These are phyloP conservation scores for Cordyceps cicadae DNA, from an alignment of 2,329 filamentous ascomycete genomes.

Conservation along the genomic window DNA sequence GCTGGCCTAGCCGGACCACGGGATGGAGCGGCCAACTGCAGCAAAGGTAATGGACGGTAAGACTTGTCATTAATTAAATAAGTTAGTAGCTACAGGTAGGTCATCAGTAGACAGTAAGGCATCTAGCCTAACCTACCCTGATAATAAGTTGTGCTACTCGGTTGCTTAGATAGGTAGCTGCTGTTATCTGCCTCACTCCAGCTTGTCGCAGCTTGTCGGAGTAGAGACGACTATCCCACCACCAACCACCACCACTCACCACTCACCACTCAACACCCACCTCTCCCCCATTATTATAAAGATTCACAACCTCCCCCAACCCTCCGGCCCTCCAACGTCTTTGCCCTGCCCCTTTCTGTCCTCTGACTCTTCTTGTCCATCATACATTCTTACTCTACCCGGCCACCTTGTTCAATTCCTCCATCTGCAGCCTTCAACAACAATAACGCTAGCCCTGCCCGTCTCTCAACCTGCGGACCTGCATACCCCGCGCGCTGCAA, in stretches of 20 bases:
- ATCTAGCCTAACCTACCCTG: background rate
- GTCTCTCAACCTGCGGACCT: background rate
- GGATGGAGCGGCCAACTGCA: background rate
- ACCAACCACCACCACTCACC: background rate
- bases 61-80: background rate
- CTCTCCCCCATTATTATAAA: conserved; percentile 7
- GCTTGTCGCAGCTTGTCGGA: background rate
- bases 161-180: background rate
- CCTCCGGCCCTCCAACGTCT: background rate
- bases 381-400: conserved; percentile 1
- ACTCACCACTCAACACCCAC: background rate
- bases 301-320: conserved; percentile 6
- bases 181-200: background rate
- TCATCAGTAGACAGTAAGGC: background rate
- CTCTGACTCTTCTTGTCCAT: background rate
- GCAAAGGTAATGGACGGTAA: background rate
- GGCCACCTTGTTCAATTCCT: background rate
- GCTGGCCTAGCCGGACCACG: background rate
- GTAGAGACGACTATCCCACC: background rate
- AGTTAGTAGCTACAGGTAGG: no score
- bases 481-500: background rate
- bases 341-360: conserved; percentile 17
- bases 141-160: background rate
- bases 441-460: background rate
- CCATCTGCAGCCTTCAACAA: background rate